phyloP scores from a whole-genome alignment of 2,329 filamentous ascomycete genomes.

The Alternaria dauci region DNA sequence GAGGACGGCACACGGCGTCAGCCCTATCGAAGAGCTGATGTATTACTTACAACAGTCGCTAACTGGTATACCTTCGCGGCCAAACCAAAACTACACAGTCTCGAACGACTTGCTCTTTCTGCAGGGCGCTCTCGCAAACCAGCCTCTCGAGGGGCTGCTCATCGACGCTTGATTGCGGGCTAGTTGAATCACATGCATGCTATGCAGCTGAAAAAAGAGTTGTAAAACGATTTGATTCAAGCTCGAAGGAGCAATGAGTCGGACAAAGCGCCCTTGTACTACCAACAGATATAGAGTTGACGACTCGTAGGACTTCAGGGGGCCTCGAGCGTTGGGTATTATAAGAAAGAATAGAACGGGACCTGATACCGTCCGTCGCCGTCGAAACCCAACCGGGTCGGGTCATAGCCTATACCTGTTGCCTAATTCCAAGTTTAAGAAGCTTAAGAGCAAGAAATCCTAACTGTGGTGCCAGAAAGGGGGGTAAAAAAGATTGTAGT shows the following conservation, averaged over 20 bases:
- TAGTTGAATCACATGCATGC: background rate
- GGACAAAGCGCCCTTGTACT: background rate
- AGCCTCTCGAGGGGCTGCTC: background rate
- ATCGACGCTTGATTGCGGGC: background rate
- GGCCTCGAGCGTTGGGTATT: background rate
- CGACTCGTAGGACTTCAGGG: background rate
- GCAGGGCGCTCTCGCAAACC: background rate
- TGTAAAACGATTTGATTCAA: background rate
- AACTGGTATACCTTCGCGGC: background rate
- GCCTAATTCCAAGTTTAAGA: background rate
- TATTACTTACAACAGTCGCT: background rate
- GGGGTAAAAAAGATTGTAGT: accelerated
- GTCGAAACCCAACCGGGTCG: background rate
- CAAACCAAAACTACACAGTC: background rate
- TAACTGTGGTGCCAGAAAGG: background rate
- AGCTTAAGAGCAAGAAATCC: background rate
- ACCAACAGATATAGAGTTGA: background rate
- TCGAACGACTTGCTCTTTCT: background rate
- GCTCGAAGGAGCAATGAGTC: background rate
- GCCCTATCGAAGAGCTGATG: too few relatives aligned
- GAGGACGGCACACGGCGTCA: background rate
- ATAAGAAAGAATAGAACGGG: background rate
- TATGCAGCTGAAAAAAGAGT: background rate
- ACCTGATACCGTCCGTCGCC: background rate
- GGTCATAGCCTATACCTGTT: background rate